Conservation (phyloP, 306 rosid species). For the Cucurbita pepo region DNA sequence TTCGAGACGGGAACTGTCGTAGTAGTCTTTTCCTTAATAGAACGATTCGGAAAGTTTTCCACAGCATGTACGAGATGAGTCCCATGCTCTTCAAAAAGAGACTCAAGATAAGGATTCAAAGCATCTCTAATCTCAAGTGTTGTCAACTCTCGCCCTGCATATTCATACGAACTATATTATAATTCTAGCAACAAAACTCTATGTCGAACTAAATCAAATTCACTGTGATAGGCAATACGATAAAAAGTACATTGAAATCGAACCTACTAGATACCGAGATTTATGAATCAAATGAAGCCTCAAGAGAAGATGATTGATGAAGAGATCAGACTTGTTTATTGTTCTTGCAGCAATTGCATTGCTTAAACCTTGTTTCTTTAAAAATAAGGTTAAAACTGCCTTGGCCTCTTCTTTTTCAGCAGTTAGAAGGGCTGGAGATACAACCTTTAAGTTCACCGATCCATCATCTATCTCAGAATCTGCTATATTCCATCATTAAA, state of each 20-base stretch:
- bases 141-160: slow-evolving; percentile 82
- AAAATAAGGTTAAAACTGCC: slow-evolving; percentile 65
- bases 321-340: slow-evolving; percentile 57
- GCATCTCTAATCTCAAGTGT: slow-evolving; percentile 89
- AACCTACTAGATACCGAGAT: slow-evolving; percentile 91
- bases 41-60: slow-evolving; percentile 58
- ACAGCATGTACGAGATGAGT: slow-evolving; percentile 33
- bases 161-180: slow-evolving; percentile 8
- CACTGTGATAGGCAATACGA: background rate
- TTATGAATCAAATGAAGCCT: slow-evolving; percentile 72
- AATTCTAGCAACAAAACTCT: background rate
- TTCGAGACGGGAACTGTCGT: slow-evolving; percentile 16
- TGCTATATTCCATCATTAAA: slow-evolving; percentile 10
- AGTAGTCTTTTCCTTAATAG: slow-evolving; percentile 31
- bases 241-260: slow-evolving; percentile 23
- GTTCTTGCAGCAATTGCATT: slow-evolving; percentile 59
- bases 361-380: slow-evolving; percentile 77
- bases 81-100: slow-evolving; percentile 58
- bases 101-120: slow-evolving; percentile 57
- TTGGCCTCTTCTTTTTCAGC: slow-evolving; percentile 96
- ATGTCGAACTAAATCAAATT: background rate
- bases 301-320: slow-evolving; percentile 60
- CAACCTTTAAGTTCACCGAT: slow-evolving; percentile 23
- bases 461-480: slow-evolving; percentile 43
- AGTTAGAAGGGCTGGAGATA: slow-evolving; percentile 48